Conservation (phyloP, 371 early-diverging fungal genomes). For the Haplosporangium sp. region DNA sequence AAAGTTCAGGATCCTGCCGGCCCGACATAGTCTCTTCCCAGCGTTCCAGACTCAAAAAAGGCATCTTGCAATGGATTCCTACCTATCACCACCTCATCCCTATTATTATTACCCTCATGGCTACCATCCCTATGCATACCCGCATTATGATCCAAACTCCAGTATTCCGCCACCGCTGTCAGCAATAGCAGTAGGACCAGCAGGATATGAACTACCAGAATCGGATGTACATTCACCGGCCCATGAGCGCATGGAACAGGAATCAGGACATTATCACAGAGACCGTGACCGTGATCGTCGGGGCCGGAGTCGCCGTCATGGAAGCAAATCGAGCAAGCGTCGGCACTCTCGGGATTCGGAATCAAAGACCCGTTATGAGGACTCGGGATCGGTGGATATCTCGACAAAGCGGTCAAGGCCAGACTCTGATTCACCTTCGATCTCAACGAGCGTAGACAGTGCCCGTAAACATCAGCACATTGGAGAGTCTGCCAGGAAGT, state of each 20-base stretch:
- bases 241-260: background rate
- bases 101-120: constrained; percentile 20
- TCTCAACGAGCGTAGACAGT: constrained; percentile 6
- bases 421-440: constrained; percentile 25
- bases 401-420: constrained; percentile 24
- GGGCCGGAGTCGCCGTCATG: constrained; percentile 24
- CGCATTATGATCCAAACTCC: constrained; percentile 8
- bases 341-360: constrained; percentile 34
- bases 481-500: background rate
- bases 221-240: background rate
- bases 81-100: constrained; percentile 12
- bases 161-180: background rate
- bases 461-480: constrained; percentile 6
- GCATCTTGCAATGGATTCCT: background rate
- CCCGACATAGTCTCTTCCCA: constrained; percentile 44
- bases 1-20: constrained; percentile 39
- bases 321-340: constrained; percentile 34
- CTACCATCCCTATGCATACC: constrained; percentile 4
- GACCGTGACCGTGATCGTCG: constrained; percentile 20
- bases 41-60: constrained; percentile 33
- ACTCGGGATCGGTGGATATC: constrained; percentile 6
- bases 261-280: constrained; percentile 10
- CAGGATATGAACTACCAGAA: background rate
- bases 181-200: background rate
- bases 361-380: constrained; percentile 3